phyloP scores from a whole-genome alignment of 176 grass and related monocot species.

The Aegilops tauschii region DNA sequence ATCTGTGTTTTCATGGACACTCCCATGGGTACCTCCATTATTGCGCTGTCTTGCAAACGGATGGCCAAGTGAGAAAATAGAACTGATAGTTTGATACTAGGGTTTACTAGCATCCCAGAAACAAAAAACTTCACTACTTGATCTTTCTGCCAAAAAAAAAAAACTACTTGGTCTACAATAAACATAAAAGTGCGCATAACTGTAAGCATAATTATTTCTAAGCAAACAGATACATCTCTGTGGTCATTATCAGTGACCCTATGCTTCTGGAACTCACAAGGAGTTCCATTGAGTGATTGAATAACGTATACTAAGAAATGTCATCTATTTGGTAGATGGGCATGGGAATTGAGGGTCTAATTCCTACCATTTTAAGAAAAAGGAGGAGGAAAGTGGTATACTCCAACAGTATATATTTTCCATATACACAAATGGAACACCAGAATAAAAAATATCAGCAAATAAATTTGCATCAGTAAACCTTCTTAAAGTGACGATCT shows the following conservation, averaged over 20 bases:
- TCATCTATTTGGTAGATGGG: background rate
- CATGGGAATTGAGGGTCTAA: background rate
- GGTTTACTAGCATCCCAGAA: background rate
- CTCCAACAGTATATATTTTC: background rate
- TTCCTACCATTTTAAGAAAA: background rate
- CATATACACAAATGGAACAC: constrained; percentile 11
- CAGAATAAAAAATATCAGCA: background rate
- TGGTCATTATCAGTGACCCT: background rate
- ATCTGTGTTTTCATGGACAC: background rate
- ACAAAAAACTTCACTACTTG: background rate
- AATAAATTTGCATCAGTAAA: constrained; percentile 24
- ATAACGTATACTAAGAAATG: background rate
- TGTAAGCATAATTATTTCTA: background rate
- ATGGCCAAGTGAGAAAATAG: background rate
- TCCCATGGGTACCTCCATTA: background rate
- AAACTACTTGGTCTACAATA: background rate
- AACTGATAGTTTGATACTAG: background rate
- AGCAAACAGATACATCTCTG: background rate
- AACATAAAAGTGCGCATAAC: background rate
- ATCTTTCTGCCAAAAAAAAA: background rate
- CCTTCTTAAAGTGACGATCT: constrained; percentile 95
- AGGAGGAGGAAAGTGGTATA: background rate
- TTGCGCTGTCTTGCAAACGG: background rate
- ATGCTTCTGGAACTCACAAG: background rate
- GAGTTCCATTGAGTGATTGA: background rate